Conservation (phyloP, 2,329 filamentous ascomycete species). For the Colletotrichum somersetense region DNA sequence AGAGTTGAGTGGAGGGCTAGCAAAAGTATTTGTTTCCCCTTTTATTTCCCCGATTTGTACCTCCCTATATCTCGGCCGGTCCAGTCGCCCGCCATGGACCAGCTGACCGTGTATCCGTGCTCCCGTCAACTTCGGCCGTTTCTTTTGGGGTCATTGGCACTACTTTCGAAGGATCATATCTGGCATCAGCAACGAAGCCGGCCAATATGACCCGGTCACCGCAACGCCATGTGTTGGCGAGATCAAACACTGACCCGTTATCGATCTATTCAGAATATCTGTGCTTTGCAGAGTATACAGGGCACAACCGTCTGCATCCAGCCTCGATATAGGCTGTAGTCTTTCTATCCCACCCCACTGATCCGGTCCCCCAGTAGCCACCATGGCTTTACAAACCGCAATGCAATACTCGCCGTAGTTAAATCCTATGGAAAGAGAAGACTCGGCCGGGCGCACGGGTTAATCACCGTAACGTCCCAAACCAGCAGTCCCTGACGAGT, state of each 20-base stretch:
- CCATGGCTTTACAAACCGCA: neutral
- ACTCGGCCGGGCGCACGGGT: conserved; percentile 12
- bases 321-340: conserved; percentile 4
- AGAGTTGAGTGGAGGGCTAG: neutral
- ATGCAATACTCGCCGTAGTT: neutral
- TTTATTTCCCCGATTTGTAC: neutral
- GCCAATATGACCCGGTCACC: neutral
- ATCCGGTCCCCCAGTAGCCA: neutral
- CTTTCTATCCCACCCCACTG: neutral
- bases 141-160: neutral
- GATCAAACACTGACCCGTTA: conserved; percentile 10
- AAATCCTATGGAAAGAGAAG: neutral
- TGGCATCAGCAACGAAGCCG: conserved; percentile 10
- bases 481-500: conserved; percentile 28
- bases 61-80: neutral
- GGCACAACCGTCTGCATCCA: neutral
- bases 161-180: conserved; percentile 1
- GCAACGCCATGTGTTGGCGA: conserved; percentile 13
- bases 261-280: neutral
- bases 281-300: neutral
- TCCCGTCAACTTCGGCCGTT: neutral
- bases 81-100: neutral
- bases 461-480: conserved; percentile 21
- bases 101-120: neutral
- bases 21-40: neutral